Evolutionary conservation across 352 stramenopile genomes (phyloP), one percentile per base, ranked within the genome.

Genomic region (Globisporangium solare): DNA sequence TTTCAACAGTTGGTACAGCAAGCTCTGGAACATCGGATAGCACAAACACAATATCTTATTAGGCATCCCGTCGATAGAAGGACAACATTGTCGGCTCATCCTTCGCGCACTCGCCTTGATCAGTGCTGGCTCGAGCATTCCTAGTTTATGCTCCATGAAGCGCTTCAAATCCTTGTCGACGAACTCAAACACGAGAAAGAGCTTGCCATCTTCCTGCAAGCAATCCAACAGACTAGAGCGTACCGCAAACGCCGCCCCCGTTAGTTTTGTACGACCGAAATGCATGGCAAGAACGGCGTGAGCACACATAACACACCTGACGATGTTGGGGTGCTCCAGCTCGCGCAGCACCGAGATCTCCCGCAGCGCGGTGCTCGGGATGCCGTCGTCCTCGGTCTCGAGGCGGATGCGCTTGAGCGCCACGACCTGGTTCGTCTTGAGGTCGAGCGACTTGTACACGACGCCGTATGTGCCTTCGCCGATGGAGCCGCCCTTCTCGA

Each of bases 171-270:
- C 97, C 47, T 97, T 92, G 68, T 99, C 97, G 58, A 99, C 94
- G 63, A 99, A 99, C 85, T 99, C 97, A 67, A 99, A 99, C 6
- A 99, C 96, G 32, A 99, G 83, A 69, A 99, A 99, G 32, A 99
- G 90, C 63, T 97, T 97, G 48, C 90, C 89, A 24, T 95, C 82
- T 51, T 94, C 92, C 76, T 98, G 94, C 22, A 98, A 83, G 46
- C 98, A 98, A 72, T 99, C 93, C 13, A 97, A 66, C 45, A 99
- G 70, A 18, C 82, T 91, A 40, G 20, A 45, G 4, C 20, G 20
- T 35, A 24, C 20, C 27, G 10, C 27, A 7, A 35, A 35, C 4
- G 27, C 27, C 27, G 10, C 10, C 27, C 10, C 27, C 27, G 10
- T 35, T 35, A 35, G 10, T 11, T 10, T 6, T 6, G 5, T 27